phyloP scores from a whole-genome alignment of 2,329 filamentous ascomycete species.

The Dendryphion nanum region DNA sequence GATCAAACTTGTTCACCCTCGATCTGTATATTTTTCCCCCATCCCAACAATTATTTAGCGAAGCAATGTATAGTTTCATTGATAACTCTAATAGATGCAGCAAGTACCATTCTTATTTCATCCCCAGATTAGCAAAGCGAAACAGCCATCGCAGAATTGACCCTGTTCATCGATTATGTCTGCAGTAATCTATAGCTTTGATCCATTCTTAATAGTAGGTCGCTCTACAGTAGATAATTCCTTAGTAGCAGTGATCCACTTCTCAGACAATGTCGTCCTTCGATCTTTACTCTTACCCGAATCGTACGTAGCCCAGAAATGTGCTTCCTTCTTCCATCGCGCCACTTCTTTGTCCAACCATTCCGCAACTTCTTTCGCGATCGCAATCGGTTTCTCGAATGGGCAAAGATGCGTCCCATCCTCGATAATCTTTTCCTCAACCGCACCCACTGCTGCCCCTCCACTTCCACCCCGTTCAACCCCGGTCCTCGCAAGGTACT shows the following conservation, averaged over 20 bases:
- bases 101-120: no score
- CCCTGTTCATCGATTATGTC: no score
- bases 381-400: slow-evolving; percentile 11
- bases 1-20: no score
- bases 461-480: slow-evolving; percentile 13
- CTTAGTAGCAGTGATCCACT: slow-evolving; percentile 11
- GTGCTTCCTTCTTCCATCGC: slow-evolving; percentile 13
- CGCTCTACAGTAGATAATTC: no score
- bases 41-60: no score
- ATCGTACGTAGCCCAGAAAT: slow-evolving; percentile 11
- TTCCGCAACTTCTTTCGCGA: slow-evolving; percentile 5
- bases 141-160: no score
- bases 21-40: no score
- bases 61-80: no score
- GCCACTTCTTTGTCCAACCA: slow-evolving; percentile 14
- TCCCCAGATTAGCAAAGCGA: no score
- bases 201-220: no score
- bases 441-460: slow-evolving; percentile 9
- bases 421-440: slow-evolving; percentile 9
- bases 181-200: no score
- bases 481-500: slow-evolving; percentile 6
- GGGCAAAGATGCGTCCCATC: slow-evolving; percentile 10
- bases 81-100: no score
- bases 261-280: slow-evolving; percentile 12
- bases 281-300: slow-evolving; percentile 14